Percentiles rank a stretch among this genome's conserved stretches.
These are phyloP conservation scores for Diutina ranongensis DNA, from an alignment of 1,139 yeast species.

Conservation along the genomic window DNA sequence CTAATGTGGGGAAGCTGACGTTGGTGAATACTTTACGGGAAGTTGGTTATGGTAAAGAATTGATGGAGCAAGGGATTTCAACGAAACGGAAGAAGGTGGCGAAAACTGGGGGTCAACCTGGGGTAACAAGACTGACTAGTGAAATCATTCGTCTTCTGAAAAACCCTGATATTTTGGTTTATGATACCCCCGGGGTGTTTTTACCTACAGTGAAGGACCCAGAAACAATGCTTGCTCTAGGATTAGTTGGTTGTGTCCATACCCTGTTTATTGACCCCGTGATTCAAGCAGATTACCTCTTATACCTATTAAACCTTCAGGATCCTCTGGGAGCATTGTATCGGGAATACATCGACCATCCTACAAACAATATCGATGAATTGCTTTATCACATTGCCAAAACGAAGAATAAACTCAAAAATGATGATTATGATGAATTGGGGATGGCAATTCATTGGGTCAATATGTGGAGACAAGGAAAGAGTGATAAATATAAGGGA, in stretches of 20 bases:
- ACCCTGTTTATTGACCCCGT: constrained; percentile 66
- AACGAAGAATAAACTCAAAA: constrained; percentile 21
- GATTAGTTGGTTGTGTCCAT: constrained; percentile 72
- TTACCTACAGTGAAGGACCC: constrained; percentile 60
- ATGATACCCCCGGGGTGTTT: constrained; percentile 92
- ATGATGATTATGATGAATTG: constrained; percentile 35
- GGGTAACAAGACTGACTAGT: constrained; percentile 75
- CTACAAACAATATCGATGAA: constrained; percentile 65
- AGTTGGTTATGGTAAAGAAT: constrained; percentile 29
- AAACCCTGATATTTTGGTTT: constrained; percentile 58
- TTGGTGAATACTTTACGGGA: constrained; percentile 64
- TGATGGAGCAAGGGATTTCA: constrained; percentile 17
- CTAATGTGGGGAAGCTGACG: constrained; percentile 96
- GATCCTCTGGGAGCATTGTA: constrained; percentile 36
- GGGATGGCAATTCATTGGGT: constrained; percentile 65
- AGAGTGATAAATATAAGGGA: constrained; percentile 20
- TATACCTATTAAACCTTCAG: constrained; percentile 62
- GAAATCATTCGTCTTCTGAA: constrained; percentile 57
- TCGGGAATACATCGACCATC: constrained; percentile 38
- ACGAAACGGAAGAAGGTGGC: constrained; percentile 57
- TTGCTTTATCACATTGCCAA: constrained; percentile 46
- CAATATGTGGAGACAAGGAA: constrained; percentile 56
- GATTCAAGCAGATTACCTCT: constrained; percentile 75
- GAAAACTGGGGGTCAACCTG: constrained; percentile 78
- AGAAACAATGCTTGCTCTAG: constrained; percentile 65